phyloP scores from a whole-genome alignment of 805 yeast species.

The Candida silvicultrix region DNA sequence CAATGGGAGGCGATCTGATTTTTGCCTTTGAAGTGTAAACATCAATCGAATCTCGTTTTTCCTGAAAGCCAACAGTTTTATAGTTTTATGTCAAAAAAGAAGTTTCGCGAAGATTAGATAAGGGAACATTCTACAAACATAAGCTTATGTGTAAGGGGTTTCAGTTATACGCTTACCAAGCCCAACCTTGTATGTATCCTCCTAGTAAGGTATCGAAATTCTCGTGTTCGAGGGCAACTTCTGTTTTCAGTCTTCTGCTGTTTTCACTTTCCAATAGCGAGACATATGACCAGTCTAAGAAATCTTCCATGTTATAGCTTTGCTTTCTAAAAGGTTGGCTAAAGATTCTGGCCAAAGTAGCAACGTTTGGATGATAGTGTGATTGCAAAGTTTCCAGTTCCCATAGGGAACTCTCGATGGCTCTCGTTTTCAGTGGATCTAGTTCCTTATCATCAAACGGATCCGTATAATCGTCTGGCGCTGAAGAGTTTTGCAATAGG shows the following conservation, averaged over 20 bases:
- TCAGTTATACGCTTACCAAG: slow-evolving; percentile 11
- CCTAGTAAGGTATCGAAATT: slow-evolving; percentile 20
- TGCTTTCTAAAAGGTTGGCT: slow-evolving; percentile 87
- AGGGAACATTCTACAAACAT: too few relatives aligned
- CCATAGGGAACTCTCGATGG: slow-evolving; percentile 87
- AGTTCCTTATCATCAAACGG: slow-evolving; percentile 57
- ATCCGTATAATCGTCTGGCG: slow-evolving; percentile 39
- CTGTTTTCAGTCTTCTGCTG: slow-evolving; percentile 57
- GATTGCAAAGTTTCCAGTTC: slow-evolving; percentile 72
- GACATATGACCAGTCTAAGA: slow-evolving; percentile 83
- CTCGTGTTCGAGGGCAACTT: slow-evolving; percentile 77
- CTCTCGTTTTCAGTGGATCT: slow-evolving; percentile 76
- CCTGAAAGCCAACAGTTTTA: background rate
- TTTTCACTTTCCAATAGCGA: slow-evolving; percentile 58
- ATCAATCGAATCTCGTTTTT: background rate
- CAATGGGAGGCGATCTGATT: too few relatives aligned
- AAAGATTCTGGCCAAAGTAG: slow-evolving; percentile 83
- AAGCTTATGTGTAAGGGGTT: too few relatives aligned
- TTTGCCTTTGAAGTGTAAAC: too few relatives aligned
- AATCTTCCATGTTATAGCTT: slow-evolving; percentile 87
- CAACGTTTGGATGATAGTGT: slow-evolving; percentile 94
- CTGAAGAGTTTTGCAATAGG: slow-evolving; percentile 51
- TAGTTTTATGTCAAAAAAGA: background rate
- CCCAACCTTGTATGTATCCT: slow-evolving; percentile 20
- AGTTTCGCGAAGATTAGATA: background rate